phyloP scores from a whole-genome alignment of 2,329 filamentous ascomycete genomes.

The Colletotrichum coccodes region DNA sequence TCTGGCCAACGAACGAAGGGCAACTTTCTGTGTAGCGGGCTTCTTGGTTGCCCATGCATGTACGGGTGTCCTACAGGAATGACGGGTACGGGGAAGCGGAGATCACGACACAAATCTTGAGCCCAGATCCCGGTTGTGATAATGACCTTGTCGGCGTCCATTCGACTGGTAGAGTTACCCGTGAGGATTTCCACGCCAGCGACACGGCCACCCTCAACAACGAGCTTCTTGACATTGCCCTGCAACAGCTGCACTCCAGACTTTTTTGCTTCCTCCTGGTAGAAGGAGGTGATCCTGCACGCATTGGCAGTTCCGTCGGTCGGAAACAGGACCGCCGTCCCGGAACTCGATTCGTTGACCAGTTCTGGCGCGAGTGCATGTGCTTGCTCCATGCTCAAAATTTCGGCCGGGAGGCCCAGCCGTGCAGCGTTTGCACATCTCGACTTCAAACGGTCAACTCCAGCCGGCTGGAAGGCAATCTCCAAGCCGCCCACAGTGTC shows the following conservation, averaged over 20 bases:
- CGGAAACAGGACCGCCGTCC: conserved; percentile 3
- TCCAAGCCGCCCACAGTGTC: conserved; percentile 16
- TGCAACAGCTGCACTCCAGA: background rate
- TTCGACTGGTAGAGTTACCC: background rate
- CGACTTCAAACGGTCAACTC: background rate
- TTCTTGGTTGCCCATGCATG: background rate
- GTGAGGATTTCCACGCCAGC: background rate
- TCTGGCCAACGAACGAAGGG: conserved; percentile 25
- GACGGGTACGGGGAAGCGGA: conserved; percentile 14
- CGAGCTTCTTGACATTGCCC: background rate
- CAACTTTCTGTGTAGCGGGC: background rate
- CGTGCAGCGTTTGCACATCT: background rate
- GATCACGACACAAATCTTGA: background rate
- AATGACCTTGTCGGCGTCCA: conserved; percentile 4
- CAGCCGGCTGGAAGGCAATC: background rate
- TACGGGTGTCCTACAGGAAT: conserved; percentile 19
- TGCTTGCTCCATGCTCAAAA: conserved; percentile 3
- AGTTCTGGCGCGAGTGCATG: conserved; percentile 11
- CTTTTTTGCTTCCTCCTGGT: conserved; percentile 2
- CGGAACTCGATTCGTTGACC: background rate
- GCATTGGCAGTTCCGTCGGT: conserved; percentile 18
- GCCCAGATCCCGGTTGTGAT: conserved; percentile 20
- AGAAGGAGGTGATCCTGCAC: conserved; percentile 9
- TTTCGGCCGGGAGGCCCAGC: background rate
- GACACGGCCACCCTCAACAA: background rate